Conservation (phyloP, 2,329 filamentous ascomycete species). For the Neonectria hederae region DNA sequence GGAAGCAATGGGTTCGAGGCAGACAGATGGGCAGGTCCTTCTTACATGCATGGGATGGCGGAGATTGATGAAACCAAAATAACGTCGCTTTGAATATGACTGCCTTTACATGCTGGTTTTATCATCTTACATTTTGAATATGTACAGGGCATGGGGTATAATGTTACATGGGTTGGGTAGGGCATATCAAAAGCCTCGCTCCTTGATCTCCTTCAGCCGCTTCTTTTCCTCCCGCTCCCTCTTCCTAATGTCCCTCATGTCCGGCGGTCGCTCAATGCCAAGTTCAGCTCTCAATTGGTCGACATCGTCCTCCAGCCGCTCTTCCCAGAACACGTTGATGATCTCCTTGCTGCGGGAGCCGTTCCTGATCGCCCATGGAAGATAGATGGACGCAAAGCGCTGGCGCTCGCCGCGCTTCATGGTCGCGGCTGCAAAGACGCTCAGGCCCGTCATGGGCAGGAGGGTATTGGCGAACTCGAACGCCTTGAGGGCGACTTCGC, state of each 20-base stretch:
- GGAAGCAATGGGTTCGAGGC: not conserved
- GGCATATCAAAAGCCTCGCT: constrained; percentile 32
- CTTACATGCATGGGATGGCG: constrained; percentile 7
- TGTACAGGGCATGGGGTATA: constrained; percentile 8
- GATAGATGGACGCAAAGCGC: constrained; percentile 77
- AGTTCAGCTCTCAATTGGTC: constrained; percentile 77
- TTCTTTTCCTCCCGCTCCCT: constrained; percentile 74
- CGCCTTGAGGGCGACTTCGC: constrained; percentile 95
- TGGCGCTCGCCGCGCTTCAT: constrained; percentile 83
- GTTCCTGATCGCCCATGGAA: constrained; percentile 91
- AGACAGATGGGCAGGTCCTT: constrained; percentile 17
- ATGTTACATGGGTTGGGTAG: not conserved
- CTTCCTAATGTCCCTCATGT: constrained; percentile 81
- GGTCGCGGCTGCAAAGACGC: constrained; percentile 84
- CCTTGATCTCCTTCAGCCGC: constrained; percentile 61
- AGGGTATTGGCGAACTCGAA: constrained; percentile 97
- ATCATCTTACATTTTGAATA: constrained; percentile 25
- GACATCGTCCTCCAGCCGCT: constrained; percentile 87
- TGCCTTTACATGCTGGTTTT: not conserved
- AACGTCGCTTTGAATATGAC: constrained; percentile 1
- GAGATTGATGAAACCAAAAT: constrained; percentile 18
- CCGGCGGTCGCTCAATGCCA: constrained; percentile 87
- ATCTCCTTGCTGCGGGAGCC: constrained; percentile 80
- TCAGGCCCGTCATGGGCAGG: constrained; percentile 93
- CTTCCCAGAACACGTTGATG: constrained; percentile 98